Conservation (phyloP, 2,329 filamentous ascomycete species). For the Trichoderma atrobrunneum region DNA sequence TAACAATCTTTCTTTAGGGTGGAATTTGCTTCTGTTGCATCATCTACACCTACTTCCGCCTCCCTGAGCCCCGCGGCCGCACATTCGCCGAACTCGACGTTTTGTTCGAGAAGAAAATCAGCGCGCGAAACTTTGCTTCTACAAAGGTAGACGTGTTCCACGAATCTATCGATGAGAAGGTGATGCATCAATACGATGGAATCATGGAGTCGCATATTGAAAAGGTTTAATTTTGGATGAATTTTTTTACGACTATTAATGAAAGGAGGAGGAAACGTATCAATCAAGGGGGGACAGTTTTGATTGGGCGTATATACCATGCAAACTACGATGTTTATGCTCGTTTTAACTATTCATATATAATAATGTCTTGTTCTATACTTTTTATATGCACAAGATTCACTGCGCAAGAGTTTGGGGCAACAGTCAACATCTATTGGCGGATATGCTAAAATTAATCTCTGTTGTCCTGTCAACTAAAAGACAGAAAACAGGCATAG, state of each 20-base stretch:
- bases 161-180: conserved; percentile 46
- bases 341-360: neutral
- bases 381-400: neutral
- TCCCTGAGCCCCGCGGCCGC: conserved; percentile 73
- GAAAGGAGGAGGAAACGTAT: neutral
- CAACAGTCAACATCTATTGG: neutral
- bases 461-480: neutral
- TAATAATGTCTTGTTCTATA: neutral
- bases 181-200: conserved; percentile 49
- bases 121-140: conserved; percentile 68
- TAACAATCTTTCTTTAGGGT: conserved; percentile 40
- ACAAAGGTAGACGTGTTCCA: conserved; percentile 57
- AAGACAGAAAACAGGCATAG: neutral
- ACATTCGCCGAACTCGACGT: conserved; percentile 85
- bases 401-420: neutral
- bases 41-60: conserved; percentile 60
- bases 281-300: neutral
- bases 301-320: conserved; percentile 4
- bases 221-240: neutral
- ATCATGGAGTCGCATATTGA: conserved; percentile 24
- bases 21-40: conserved; percentile 78
- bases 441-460: conserved; percentile 3
- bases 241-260: neutral
- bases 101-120: conserved; percentile 71
- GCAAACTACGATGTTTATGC: neutral